Evolutionary conservation across 2,329 filamentous ascomycete species (phyloP).

Genomic region (Monosporascus sp.): DNA sequence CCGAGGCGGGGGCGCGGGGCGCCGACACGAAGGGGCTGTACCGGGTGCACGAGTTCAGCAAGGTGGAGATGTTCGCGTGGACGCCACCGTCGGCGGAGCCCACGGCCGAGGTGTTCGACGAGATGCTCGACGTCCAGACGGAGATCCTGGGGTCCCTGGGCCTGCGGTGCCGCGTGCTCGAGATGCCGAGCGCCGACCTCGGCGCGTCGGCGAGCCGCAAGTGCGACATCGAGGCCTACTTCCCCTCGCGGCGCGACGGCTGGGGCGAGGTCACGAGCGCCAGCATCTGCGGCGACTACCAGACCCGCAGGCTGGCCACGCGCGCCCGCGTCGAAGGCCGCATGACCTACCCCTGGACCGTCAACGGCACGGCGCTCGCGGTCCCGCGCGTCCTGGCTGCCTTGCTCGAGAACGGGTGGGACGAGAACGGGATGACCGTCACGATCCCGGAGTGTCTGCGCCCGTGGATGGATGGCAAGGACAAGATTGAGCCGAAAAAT

Average conservation of each 20-base stretch:
- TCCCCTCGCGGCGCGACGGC: slow-evolving; percentile 76
- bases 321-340: slow-evolving; percentile 50
- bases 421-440: slow-evolving; percentile 62
- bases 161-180: slow-evolving; percentile 80
- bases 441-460: slow-evolving; percentile 72
- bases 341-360: slow-evolving; percentile 74
- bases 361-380: slow-evolving; percentile 91
- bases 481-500: slow-evolving; percentile 51
- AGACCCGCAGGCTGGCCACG: slow-evolving; percentile 76
- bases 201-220: slow-evolving; percentile 85
- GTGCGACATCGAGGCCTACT: slow-evolving; percentile 89
- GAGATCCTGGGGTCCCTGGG: slow-evolving; percentile 74
- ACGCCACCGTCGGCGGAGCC: slow-evolving; percentile 51
- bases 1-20: slow-evolving; percentile 86
- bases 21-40: slow-evolving; percentile 92
- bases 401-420: slow-evolving; percentile 86
- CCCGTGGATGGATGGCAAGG: slow-evolving; percentile 76
- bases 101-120: slow-evolving; percentile 63
- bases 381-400: slow-evolving; percentile 86
- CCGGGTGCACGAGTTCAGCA: slow-evolving; percentile 96
- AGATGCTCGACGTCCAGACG: slow-evolving; percentile 82
- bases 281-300: slow-evolving; percentile 92
- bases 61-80: slow-evolving; percentile 98
- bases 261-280: slow-evolving; percentile 94
- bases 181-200: slow-evolving; percentile 86